phyloP scores from a whole-genome alignment of 2,329 filamentous ascomycete genomes.

The Lomentospora prolificans region DNA sequence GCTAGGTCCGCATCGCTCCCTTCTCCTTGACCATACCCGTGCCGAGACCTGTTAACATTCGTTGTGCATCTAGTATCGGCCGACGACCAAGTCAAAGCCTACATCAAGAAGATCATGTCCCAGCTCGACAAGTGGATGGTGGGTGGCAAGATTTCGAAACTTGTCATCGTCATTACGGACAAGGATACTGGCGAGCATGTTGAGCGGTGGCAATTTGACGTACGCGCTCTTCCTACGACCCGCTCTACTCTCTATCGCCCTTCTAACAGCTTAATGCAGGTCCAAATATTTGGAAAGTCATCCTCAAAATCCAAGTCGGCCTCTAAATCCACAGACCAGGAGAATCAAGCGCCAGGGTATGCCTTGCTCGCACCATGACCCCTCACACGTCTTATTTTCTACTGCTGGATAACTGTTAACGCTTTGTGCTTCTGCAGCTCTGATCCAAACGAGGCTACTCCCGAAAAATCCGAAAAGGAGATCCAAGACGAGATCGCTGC shows the following conservation, averaged over 20 bases:
- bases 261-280: conserved; percentile 16
- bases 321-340: conserved; percentile 50
- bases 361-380: background rate
- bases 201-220: conserved; percentile 97
- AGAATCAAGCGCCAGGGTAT: conserved; percentile 54
- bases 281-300: conserved; percentile 34
- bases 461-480: conserved; percentile 81
- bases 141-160: conserved; percentile 90
- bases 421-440: background rate
- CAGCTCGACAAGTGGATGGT: conserved; percentile 98
- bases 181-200: conserved; percentile 96
- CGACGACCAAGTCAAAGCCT: conserved; percentile 96
- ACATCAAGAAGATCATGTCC: conserved; percentile 99
- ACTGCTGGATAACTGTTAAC: background rate
- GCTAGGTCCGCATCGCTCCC: conserved; percentile 48
- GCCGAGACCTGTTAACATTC: background rate
- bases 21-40: background rate
- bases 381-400: background rate
- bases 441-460: conserved; percentile 14
- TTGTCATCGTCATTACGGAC: conserved; percentile 92
- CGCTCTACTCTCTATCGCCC: conserved; percentile 8
- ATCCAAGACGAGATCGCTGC: conserved; percentile 95
- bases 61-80: conserved; percentile 55
- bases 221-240: conserved; percentile 26
- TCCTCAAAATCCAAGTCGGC: conserved; percentile 42